Evolutionary conservation across 2,329 filamentous ascomycete species (phyloP), one percentile per base, ranked within the genome.

Genomic region (Cordyceps fumosorosea): DNA sequence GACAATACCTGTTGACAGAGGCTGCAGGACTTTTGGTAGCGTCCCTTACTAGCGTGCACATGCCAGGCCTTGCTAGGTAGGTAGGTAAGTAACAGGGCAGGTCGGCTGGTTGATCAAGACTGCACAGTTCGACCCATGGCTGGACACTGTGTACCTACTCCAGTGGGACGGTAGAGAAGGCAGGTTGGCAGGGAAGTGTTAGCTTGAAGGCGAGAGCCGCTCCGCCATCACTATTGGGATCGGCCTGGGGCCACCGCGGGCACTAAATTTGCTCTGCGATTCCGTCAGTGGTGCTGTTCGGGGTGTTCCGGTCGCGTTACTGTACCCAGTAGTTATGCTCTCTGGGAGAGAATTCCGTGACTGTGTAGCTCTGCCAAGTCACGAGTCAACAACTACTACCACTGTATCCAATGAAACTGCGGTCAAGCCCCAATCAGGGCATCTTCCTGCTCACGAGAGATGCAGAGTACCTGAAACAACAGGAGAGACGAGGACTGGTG

Each of bases 201-300:
- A 57, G 44, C 55, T 45, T 22, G 16, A 60, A 32, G n/a, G 57
- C 57, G 57, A 60, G 48, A 60, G 57, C 57, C 57, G 56, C 12
- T 58, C 44, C 56, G 37, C 48, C 48, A 53, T 60, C 48, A n/a
- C 37, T 58, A 60, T 60, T 60, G 57, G 57, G 57, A 60, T 60
- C 57, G 37, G 8, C 57, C 16, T 60, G 40, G 57, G 48, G 48
- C 56, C 24, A 48, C 37, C 57, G 18, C 48, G 57, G 56, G 57
- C 57, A 60, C 57, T 60, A 60, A 37, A 53, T 32, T 18, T 1
- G n/a, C 29, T 26, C 26, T 34, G 57, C 37, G 57, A 42, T 59
- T 59, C 48, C 26, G 51, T 59, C 56, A 24, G 37, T 45, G 47
- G 11, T 59, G 47, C 56, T 29, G 34, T 14, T 42, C 32, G 18